Conservation (phyloP, 352 stramenopile species). For the Thraustotheca clavata region DNA sequence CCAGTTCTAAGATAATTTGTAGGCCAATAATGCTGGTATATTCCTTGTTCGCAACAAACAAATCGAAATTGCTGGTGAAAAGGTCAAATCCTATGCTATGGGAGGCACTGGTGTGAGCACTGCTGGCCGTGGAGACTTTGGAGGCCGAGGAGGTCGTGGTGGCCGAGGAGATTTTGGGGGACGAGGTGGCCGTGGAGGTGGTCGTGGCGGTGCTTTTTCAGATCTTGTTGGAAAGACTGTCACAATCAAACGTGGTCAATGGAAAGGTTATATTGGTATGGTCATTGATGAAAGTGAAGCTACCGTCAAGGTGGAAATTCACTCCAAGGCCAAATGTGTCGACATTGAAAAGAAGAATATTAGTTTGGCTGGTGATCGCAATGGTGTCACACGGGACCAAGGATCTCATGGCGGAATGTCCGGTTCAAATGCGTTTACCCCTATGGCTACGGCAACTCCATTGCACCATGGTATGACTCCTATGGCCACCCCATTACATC, state of each 20-base stretch:
- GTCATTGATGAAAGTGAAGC: constrained; percentile 82
- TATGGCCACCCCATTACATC: constrained; percentile 78
- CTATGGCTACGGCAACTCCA: constrained; percentile 72
- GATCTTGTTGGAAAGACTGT: constrained; percentile 84
- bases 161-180: constrained; percentile 32
- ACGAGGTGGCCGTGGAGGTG: constrained; percentile 35
- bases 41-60: constrained; percentile 79
- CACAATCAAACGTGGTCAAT: constrained; percentile 87
- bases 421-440: constrained; percentile 67
- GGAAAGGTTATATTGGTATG: constrained; percentile 90
- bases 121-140: constrained; percentile 19
- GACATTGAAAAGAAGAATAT: constrained; percentile 80
- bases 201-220: constrained; percentile 30
- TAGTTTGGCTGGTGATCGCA: constrained; percentile 60
- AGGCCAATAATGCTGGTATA: constrained; percentile 61
- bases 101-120: not conserved
- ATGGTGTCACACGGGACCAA: constrained; percentile 67
- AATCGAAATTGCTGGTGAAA: constrained; percentile 78
- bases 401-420: constrained; percentile 46
- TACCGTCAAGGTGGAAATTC: constrained; percentile 89
- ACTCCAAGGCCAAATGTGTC: constrained; percentile 84
- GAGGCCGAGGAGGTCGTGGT: constrained; percentile 32
- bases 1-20: not conserved
- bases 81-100: constrained; percentile 26
- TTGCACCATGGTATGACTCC: constrained; percentile 79